phyloP scores from a whole-genome alignment of 164 flowering plant genomes.

The Berberis thunbergii region DNA sequence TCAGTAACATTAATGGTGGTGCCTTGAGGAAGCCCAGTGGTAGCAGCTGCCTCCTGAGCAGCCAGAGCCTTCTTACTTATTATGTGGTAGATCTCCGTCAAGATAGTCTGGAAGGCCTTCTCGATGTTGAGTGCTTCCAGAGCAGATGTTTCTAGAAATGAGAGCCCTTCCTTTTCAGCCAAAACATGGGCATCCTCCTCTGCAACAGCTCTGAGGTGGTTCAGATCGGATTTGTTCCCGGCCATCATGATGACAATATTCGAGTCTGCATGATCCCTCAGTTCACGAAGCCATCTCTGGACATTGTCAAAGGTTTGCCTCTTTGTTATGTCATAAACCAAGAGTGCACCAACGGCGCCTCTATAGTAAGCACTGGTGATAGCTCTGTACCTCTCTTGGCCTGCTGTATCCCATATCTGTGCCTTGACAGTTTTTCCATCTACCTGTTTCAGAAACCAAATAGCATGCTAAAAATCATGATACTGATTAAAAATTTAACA shows the following conservation, averaged over 20 bases:
- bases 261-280: neutral
- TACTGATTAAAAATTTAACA: too few relatives aligned
- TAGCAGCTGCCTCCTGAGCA: neutral
- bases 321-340: too few relatives aligned
- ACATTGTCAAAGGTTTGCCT: too few relatives aligned
- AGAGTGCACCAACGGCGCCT: neutral
- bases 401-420: neutral
- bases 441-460: neutral
- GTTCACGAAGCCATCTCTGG: too few relatives aligned
- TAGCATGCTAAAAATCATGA: too few relatives aligned
- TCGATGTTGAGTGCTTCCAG: too few relatives aligned
- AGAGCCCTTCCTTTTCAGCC: neutral
- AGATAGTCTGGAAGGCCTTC: neutral
- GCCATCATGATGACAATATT: neutral
- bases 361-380: neutral
- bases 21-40: neutral
- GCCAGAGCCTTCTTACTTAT: neutral
- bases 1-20: too few relatives aligned
- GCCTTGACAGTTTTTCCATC: neutral
- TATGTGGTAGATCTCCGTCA: neutral
- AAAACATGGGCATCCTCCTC: conserved; percentile 1
- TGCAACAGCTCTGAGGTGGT: neutral
- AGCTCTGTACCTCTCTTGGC: too few relatives aligned
- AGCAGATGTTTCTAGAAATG: too few relatives aligned
- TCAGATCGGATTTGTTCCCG: neutral